phyloP scores from a whole-genome alignment of 306 rosid genomes.

The Fragaria ananassa region DNA sequence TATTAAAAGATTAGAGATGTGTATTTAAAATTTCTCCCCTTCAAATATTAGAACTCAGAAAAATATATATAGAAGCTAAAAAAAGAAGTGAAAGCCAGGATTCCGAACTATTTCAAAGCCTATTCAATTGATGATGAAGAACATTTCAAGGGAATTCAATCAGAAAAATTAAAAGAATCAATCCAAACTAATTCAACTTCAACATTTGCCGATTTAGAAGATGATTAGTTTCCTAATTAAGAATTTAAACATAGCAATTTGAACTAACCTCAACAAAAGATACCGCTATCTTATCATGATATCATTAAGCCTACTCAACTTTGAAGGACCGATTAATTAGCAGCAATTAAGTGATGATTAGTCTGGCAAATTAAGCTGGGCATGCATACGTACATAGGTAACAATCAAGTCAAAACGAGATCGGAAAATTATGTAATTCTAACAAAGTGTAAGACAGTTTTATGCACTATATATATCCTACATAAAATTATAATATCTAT shows the following conservation, averaged over 20 bases:
- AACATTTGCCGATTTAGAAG: background rate
- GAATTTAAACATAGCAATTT: background rate
- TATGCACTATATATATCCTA: background rate
- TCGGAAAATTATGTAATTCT: background rate
- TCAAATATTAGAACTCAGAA: conserved; percentile 25
- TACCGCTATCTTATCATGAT: background rate
- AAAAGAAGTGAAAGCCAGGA: background rate
- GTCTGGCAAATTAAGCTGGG: background rate
- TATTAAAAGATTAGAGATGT: too few relatives aligned
- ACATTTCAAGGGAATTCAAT: background rate
- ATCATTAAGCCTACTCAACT: background rate
- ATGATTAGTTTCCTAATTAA: background rate
- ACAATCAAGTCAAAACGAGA: background rate
- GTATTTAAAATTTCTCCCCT: background rate
- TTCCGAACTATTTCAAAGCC: background rate
- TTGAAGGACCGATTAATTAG: background rate
- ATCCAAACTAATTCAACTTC: background rate
- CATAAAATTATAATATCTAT: background rate
- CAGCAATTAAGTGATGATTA: background rate
- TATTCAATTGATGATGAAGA: background rate
- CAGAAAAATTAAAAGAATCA: background rate
- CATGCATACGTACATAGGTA: background rate
- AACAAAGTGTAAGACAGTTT: background rate
- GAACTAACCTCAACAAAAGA: background rate
- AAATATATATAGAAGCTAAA: conserved; percentile 24